A percentile compares a stretch with the other conserved stretches of the same genome.
Evolutionary conservation across 768 basidiomycete species (phyloP).

Genomic region (Lyophyllum atratum): DNA sequence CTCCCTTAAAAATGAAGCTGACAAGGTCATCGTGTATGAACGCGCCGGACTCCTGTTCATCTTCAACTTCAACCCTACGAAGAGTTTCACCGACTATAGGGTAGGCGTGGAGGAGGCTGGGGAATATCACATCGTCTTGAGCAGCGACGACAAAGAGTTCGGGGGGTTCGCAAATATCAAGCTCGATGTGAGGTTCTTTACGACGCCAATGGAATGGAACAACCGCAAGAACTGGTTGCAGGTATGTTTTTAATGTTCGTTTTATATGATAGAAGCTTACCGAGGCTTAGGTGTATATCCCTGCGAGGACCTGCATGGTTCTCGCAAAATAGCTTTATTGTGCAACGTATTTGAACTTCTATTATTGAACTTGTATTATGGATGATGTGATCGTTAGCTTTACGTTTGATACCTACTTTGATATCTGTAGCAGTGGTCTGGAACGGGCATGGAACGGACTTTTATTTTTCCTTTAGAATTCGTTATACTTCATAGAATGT

Average conservation of each 20-base stretch:
- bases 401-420: not conserved
- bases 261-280: not conserved
- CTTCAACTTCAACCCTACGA: conserved; percentile 95
- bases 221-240: conserved; percentile 88
- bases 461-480: not conserved
- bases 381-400: not conserved
- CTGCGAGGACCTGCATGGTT: conserved; percentile 65
- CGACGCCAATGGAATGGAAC: conserved; percentile 90
- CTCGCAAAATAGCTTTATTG: conserved; percentile 44
- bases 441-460: not conserved
- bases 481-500: not conserved
- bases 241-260: conserved; percentile 40
- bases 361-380: too few species aligned
- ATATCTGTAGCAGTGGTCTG: not conserved
- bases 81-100: conserved; percentile 92
- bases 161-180: conserved; percentile 88
- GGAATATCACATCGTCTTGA: conserved; percentile 80
- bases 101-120: conserved; percentile 87
- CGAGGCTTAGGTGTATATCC: conserved; percentile 64
- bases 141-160: conserved; percentile 83
- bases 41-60: conserved; percentile 92
- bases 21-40: conserved; percentile 95
- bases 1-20: conserved; percentile 89
- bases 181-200: conserved; percentile 66
- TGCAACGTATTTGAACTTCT: not conserved